phyloP scores from a whole-genome alignment of 371 early-diverging fungal genomes.

The Mucor irregularis region DNA sequence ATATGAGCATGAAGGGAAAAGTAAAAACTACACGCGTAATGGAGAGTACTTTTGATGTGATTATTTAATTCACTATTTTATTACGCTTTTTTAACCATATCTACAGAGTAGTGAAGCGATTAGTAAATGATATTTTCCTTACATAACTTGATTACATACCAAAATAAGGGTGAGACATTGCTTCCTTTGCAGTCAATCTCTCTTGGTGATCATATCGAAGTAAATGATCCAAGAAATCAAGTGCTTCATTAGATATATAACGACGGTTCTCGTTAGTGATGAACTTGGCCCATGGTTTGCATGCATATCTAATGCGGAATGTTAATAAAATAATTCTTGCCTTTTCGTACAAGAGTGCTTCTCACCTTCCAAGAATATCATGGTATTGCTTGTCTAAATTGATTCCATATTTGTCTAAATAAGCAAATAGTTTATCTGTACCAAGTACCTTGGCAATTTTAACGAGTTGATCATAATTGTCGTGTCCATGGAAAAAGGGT shows the following conservation, averaged over 20 bases:
- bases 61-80: too few species aligned
- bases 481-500: slow-evolving; percentile 99
- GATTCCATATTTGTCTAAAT: slow-evolving; percentile 95
- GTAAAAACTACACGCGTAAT: too few species aligned
- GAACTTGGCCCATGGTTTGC: slow-evolving; percentile 93
- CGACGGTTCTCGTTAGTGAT: slow-evolving; percentile 85
- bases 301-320: slow-evolving; percentile 57
- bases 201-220: slow-evolving; percentile 98
- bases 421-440: slow-evolving; percentile 90
- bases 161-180: slow-evolving; percentile 96
- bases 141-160: slow-evolving; percentile 45
- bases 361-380: slow-evolving; percentile 2
- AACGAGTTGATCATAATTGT: slow-evolving; percentile 98
- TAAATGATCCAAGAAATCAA: slow-evolving; percentile 93
- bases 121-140: too few species aligned
- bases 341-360: too few species aligned
- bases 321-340: too few species aligned
- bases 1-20: too few species aligned
- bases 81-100: too few species aligned
- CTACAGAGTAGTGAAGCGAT: too few species aligned
- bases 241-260: slow-evolving; percentile 87
- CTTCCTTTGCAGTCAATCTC: slow-evolving; percentile 93
- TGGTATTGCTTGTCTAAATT: slow-evolving; percentile 45
- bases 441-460: slow-evolving; percentile 98
- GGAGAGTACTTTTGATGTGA: too few species aligned